Percentiles rank a stretch among this genome's conserved stretches.
Evolutionary conservation across 163 green algal species (phyloP).

Genomic region (Chloroidium sp.): DNA sequence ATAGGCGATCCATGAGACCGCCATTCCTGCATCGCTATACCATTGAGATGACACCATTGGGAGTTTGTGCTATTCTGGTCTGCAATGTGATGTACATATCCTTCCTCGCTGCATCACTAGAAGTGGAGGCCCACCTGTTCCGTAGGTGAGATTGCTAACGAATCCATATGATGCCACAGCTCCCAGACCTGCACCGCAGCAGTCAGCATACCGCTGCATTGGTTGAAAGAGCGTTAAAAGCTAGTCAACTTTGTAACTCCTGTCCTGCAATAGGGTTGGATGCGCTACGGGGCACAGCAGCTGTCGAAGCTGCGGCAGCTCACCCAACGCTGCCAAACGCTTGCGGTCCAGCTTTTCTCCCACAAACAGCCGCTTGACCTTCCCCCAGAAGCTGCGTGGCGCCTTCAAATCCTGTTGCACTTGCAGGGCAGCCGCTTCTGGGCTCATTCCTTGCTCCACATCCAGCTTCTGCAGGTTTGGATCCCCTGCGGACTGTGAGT

Average conservation of each 20-base stretch:
- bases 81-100: not conserved
- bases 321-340: slow-evolving; percentile 11
- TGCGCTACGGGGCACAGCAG: not conserved
- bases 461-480: no score
- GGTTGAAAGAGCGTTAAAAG: no score
- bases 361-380: slow-evolving; percentile 18
- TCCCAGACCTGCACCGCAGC: slow-evolving; percentile 10
- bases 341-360: slow-evolving; percentile 24
- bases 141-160: slow-evolving; percentile 27
- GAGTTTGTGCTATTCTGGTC: no score
- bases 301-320: not conserved
- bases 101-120: not conserved
- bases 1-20: slow-evolving; percentile 30
- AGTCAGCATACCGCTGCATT: not conserved
- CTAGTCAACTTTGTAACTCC: no score
- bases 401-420: no score
- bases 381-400: not conserved
- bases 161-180: slow-evolving; percentile 24
- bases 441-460: no score
- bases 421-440: no score
- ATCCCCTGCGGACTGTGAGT: no score
- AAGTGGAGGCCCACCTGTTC: not conserved
- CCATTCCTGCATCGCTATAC: slow-evolving; percentile 6
- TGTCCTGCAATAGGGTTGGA: no score
- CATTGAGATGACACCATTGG: no score